A percentile compares a stretch with the other conserved stretches of the same genome.
These are phyloP conservation scores for Trichoderma arundinaceum DNA, from an alignment of 2,329 filamentous ascomycete species.

Conservation along the genomic window DNA sequence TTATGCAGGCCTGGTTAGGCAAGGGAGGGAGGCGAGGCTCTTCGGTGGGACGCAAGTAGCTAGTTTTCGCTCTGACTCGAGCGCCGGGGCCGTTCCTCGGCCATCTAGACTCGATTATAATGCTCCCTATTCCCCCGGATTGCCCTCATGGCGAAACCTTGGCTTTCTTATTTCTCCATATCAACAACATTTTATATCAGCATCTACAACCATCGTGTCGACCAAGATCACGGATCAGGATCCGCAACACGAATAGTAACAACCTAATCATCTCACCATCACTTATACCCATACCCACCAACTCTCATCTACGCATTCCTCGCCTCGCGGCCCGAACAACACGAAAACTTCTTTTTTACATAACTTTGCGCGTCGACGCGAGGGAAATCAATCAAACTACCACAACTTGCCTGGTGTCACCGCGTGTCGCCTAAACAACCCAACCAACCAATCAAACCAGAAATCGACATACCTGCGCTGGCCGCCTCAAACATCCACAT, in stretches of 20 bases:
- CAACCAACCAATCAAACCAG: neutral
- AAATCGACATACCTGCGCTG: slow-evolving; percentile 16
- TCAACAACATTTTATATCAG: neutral
- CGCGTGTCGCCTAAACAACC: neutral
- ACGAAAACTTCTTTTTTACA: neutral
- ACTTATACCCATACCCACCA: neutral
- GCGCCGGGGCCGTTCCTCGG: slow-evolving; percentile 24
- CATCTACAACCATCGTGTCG: neutral
- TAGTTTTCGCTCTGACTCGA: slow-evolving; percentile 30
- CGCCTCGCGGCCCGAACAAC: slow-evolving; percentile 12
- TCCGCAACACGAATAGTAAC: slow-evolving; percentile 14
- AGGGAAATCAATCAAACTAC: slow-evolving; percentile 7
- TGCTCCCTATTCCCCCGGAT: slow-evolving; percentile 27
- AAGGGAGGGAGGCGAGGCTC: slow-evolving; percentile 29
- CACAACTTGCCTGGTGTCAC: neutral
- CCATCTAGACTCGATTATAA: slow-evolving; percentile 20
- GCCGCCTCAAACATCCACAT: slow-evolving; percentile 17
- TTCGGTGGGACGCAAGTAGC: slow-evolving; percentile 23
- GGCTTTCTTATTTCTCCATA: neutral
- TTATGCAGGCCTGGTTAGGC: neutral
- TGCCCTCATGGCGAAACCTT: neutral
- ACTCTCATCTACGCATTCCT: neutral
- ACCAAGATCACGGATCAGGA: slow-evolving; percentile 22
- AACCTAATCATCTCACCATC: neutral
- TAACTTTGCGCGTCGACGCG: slow-evolving; percentile 7